Base-by-base conservation (phyloP, 306 rosid genomes). In the Trifolium fragiferum region DNA sequence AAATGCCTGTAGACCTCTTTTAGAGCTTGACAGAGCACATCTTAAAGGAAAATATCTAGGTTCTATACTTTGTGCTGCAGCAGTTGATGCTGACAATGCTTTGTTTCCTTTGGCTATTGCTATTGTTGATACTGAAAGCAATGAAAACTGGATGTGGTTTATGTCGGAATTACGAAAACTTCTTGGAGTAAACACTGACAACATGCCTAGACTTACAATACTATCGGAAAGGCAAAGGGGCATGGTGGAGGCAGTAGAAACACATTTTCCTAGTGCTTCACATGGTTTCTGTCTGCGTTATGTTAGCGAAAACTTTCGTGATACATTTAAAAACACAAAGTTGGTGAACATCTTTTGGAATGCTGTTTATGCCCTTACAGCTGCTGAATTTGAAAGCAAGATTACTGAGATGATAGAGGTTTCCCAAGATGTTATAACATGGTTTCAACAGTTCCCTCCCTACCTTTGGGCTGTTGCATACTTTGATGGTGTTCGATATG, bases 91-190 rank as follows among this genome's bases (percentile, higher is more conserved):
- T 1, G 98, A 94, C 62, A 89, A 94, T 79, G 85, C 96, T 66
- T 76, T 94, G 84, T 90, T 87, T 83, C 98, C 97, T 9, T 73
- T 91, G 81, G 98, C 98, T 58, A 90, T 87, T 79, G 98, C 96
- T 64, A 87, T 94, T 50, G 96, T 94, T 66, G 98, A 94, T 75
- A 68, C 70, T 68, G 98, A 94, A 81, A 90, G 93, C 69, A 97
- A 91, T 23, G 98, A 94, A 74, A 94, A 88, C 80, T 94, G 98
- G 98, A 91, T 94, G 96, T 94, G 98, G 98, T 94, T 94, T 81
- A 91, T 94, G 94, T 94, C 98, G 53, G 97, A 94, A 80, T 75
- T 94, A 76, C 88, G 98, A 8, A 94, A 91, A 88, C 97, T 94
- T 85, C 88, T 94, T 23, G 98, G 93, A 81, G 93, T 93, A 62